Evolutionary conservation across 225 moss, liverwort and hornwort species (phyloP), one percentile per base, ranked within the genome.

Genomic region (Antitrichia curtipendula): DNA sequence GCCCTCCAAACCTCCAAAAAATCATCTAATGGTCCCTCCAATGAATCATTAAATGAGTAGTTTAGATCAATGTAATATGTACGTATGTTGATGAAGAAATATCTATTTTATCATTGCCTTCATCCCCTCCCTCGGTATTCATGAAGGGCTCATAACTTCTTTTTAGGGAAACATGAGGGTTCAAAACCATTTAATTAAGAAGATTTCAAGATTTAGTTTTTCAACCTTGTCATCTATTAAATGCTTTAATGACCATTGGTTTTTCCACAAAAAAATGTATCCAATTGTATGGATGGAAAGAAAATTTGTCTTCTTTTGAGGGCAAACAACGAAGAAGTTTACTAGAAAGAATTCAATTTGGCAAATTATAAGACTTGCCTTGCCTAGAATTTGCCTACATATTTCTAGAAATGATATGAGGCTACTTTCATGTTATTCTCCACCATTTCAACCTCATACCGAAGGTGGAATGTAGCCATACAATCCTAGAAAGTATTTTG

Each of bases 21-120:
- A n/a, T n/a, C n/a, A n/a, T n/a, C n/a, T n/a, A n/a, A n/a, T n/a
- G n/a, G n/a, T n/a, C 23, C 4, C 10, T 2, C 16, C 10, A 16
- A 17, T 45, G 29, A 72, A 9, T 4, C 29, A 73, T 31, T 1
- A 47, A 31, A 47, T 73, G 19, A 31, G 18, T 31, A 49, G 19
- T 2, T 12, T 49, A 12, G 4, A 29, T 47, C 19, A 29, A 17
- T 18, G 9, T 16, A 32, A 17, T 16, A 28, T 45, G n/a, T n/a
- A n/a, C n/a, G n/a, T n/a, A n/a, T n/a, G n/a, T n/a, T n/a, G n/a
- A n/a, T n/a, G n/a, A n/a, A n/a, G n/a, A n/a, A n/a, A n/a, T n/a
- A n/a, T n/a, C n/a, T n/a, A 10, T 72, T 0, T 45, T 17, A 45
- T 29, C 0, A 0, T 29, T 72, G 18, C 3, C 2, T 0, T 25